Conservation (phyloP, 2,329 filamentous ascomycete species). For the Hawksworthiomyces lignivorus region DNA sequence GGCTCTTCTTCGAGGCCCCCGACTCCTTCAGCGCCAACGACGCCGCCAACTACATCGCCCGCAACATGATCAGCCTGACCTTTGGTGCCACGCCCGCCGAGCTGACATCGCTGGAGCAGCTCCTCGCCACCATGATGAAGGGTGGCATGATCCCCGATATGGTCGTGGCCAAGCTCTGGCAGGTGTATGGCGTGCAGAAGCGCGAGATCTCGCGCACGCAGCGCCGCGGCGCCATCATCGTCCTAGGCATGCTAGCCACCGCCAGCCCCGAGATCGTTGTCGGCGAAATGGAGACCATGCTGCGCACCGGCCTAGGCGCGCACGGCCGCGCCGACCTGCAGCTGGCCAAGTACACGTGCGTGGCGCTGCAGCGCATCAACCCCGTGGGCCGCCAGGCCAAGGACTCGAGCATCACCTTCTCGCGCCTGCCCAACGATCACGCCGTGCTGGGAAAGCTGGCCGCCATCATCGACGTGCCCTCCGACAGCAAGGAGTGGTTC, state of each 20-base stretch:
- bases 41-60: constrained; percentile 87
- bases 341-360: constrained; percentile 90
- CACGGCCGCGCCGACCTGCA: constrained; percentile 77
- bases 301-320: constrained; percentile 77
- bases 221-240: constrained; percentile 86
- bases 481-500: constrained; percentile 91
- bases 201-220: constrained; percentile 89
- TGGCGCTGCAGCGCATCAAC: constrained; percentile 85
- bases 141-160: constrained; percentile 75
- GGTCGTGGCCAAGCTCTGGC: constrained; percentile 90
- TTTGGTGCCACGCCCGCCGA: constrained; percentile 94
- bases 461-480: constrained; percentile 75
- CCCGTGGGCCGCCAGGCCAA: constrained; percentile 74
- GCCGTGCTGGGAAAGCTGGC: constrained; percentile 75
- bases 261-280: constrained; percentile 90
- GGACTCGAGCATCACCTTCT: constrained; percentile 61
- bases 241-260: constrained; percentile 90
- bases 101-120: constrained; percentile 87
- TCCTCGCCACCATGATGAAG: constrained; percentile 97
- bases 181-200: constrained; percentile 91
- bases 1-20: constrained; percentile 92
- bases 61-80: constrained; percentile 98
- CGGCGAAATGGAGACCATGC: constrained; percentile 89
- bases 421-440: constrained; percentile 84
- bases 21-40: constrained; percentile 82